phyloP scores from a whole-genome alignment of 2,329 filamentous ascomycete species.

The Camillea tinctor region DNA sequence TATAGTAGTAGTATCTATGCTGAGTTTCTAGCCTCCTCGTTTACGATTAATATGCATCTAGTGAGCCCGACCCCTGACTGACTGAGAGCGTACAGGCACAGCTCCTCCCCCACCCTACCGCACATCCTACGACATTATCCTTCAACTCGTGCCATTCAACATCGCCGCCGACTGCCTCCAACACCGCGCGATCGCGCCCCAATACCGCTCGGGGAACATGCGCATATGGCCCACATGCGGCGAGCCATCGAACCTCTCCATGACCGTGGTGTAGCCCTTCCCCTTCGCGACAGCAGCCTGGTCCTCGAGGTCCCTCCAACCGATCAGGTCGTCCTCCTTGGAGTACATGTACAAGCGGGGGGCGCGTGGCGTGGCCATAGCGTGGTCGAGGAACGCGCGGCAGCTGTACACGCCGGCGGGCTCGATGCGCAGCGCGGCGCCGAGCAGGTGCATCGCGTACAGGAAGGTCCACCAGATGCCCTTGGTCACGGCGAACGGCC shows the following conservation, averaged over 20 bases:
- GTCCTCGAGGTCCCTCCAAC: constrained; percentile 53
- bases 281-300: constrained; percentile 48
- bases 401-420: constrained; percentile 41
- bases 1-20: too few species aligned
- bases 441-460: constrained; percentile 34
- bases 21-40: too few species aligned
- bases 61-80: too few species aligned
- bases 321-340: constrained; percentile 55
- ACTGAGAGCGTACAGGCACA: background rate
- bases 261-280: constrained; percentile 48
- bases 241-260: constrained; percentile 56
- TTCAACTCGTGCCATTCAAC: constrained; percentile 3
- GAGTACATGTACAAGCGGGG: constrained; percentile 59
- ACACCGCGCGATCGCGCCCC: constrained; percentile 41
- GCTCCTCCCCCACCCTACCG: background rate
- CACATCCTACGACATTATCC: background rate
- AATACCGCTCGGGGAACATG: constrained; percentile 56
- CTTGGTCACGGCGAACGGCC: constrained; percentile 49
- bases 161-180: constrained; percentile 27
- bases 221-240: constrained; percentile 62
- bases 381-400: constrained; percentile 37
- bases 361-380: constrained; percentile 35
- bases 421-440: constrained; percentile 38
- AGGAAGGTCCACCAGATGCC: constrained; percentile 45
- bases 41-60: too few species aligned